Evolutionary conservation across 2,329 filamentous ascomycete genomes (phyloP), one percentile per base, ranked within the genome.

Genomic region (Aspergillus fumigatus): DNA sequence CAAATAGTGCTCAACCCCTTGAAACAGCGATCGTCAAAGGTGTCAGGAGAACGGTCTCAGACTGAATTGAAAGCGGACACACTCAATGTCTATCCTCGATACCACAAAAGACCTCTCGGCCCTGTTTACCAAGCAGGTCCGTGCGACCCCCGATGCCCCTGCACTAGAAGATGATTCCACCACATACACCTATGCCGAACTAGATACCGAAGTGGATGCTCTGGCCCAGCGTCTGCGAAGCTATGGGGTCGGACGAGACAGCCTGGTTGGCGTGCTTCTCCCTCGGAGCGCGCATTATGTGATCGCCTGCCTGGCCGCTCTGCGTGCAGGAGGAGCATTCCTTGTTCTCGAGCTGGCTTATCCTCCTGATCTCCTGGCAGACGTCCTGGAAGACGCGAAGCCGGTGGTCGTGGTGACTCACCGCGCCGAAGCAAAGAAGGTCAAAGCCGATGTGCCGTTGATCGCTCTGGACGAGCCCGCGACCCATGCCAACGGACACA

Each of bases 301-400:
- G 59, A 86, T 92, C 71, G 86, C 88, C 17, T 91, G 87, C 67
- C 78, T 93, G 52, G 89, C 89, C 26, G 85, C 88, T n/a, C 81
- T 92, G 41, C 84, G 88, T 57, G 89, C 89, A 2, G 89, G 89
- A 52, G 89, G 89, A 53, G 89, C 89, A 1, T 93, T 92, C 68
- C 79, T 93, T 4, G 89, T 92, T 2, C 82, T 93, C 3, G 89
- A 93, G 73, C 79, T 91, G 50, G 89, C 89, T 3, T 92, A 92
- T 61, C 89, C 89, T 14, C 83, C 87, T 0, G 86, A 85, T 55
- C 78, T 92, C 50, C 77, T 93, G 59, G 83, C 87, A 52, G 88
- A 92, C 72, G 89, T 92, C 52, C 82, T 92, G 52, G 86, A 89
- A 29, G 89, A 93, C 77, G 87, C 88, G 10, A 82, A 80, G 27